These are phyloP conservation scores for Colletotrichum sp. DNA, from an alignment of 2,329 filamentous ascomycete species.

Conservation along the genomic window DNA sequence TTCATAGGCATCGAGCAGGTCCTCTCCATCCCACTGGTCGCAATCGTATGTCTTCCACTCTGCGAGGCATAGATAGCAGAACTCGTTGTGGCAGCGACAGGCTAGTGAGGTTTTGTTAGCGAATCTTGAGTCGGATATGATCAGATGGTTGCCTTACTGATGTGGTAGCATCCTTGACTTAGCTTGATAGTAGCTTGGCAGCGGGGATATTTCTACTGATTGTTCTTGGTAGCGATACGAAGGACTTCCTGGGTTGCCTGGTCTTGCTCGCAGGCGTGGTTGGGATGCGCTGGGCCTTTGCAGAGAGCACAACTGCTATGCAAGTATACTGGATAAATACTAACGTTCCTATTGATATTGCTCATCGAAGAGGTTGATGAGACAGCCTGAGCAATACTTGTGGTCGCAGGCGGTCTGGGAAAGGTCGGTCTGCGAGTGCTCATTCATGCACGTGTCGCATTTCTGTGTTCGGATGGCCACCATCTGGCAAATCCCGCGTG, in stretches of 20 bases:
- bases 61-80: background rate
- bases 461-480: background rate
- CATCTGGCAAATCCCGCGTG: no score
- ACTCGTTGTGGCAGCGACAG: background rate
- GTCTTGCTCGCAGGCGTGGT: background rate
- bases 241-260: background rate
- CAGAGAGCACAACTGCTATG: background rate
- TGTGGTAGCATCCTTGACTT: background rate
- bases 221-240: background rate
- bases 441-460: background rate
- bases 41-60: background rate
- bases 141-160: background rate
- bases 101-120: background rate
- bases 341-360: background rate
- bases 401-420: background rate
- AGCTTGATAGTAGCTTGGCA: background rate
- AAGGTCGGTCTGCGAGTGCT: background rate
- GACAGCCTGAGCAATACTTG: background rate
- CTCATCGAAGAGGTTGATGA: background rate
- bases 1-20: no score
- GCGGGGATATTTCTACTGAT: background rate
- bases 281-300: background rate
- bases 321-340: accelerated
- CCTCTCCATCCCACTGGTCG: no score
- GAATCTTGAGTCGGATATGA: no score